Evolutionary conservation across 2,329 filamentous ascomycete species (phyloP).

Genomic region (Xylariaceae sp.): DNA sequence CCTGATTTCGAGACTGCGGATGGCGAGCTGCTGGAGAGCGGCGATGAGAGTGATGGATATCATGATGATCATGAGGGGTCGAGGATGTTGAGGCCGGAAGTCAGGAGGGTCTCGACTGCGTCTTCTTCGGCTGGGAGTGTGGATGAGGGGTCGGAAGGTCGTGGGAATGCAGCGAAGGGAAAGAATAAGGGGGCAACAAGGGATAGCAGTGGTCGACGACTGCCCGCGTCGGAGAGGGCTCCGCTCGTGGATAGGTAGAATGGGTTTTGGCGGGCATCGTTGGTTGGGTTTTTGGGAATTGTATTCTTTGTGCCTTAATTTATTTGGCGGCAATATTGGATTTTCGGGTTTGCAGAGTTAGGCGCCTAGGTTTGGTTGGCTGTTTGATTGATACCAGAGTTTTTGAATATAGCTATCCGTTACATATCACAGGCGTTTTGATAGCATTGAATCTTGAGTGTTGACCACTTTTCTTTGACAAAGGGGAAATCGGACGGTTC

Average conservation of each 20-base stretch:
- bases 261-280: constrained; percentile 30
- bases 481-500: constrained; percentile 6
- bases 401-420: too few species aligned
- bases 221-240: constrained; percentile 52
- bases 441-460: too few species aligned
- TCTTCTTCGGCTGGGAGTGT: constrained; percentile 16
- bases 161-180: constrained; percentile 31
- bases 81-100: constrained; percentile 50
- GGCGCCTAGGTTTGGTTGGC: constrained; percentile 18
- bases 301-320: constrained; percentile 23
- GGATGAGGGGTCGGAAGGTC: constrained; percentile 17
- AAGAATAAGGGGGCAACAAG: constrained; percentile 42
- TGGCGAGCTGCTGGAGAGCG: constrained; percentile 63
- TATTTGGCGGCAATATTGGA: constrained; percentile 19
- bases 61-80: constrained; percentile 24
- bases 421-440: too few species aligned
- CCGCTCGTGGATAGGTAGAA: too few species aligned
- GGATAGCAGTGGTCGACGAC: constrained; percentile 47
- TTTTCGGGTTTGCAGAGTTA: constrained; percentile 7
- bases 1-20: constrained; percentile 72
- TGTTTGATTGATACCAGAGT: constrained; percentile 28
- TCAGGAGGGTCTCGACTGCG: constrained; percentile 24
- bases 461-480: constrained; percentile 6
- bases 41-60: constrained; percentile 36
- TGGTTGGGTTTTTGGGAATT: constrained; percentile 19